Evolutionary conservation across 2,329 filamentous ascomycete genomes (phyloP).

Genomic region (Penicillium sp.): DNA sequence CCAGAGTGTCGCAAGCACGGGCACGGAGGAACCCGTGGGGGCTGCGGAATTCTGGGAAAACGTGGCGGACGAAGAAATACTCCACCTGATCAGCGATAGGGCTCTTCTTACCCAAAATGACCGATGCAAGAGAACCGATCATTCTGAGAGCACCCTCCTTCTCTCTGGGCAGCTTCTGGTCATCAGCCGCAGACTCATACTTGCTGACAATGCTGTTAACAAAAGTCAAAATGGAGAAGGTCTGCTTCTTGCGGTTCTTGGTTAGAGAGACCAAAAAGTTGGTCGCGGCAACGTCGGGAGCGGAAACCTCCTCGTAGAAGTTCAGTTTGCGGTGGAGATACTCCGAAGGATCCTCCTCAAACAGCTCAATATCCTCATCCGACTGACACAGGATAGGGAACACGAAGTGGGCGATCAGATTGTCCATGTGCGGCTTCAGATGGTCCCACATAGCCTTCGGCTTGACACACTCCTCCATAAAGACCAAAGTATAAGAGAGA

Average conservation of each 20-base stretch:
- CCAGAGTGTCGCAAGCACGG: conserved; percentile 92
- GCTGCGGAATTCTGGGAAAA: conserved; percentile 97
- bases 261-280: conserved; percentile 96
- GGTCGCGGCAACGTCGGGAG: conserved; percentile 91
- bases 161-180: conserved; percentile 88
- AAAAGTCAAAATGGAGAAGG: conserved; percentile 90
- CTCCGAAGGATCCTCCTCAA: conserved; percentile 91
- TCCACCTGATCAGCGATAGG: conserved; percentile 97
- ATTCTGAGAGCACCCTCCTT: conserved; percentile 97
- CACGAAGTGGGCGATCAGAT: conserved; percentile 88
- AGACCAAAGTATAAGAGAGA: conserved; percentile 89
- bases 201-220: conserved; percentile 93
- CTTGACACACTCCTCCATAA: conserved; percentile 95
- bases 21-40: conserved; percentile 89
- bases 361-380: conserved; percentile 89
- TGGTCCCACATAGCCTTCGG: conserved; percentile 97
- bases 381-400: conserved; percentile 94
- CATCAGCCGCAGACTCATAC: conserved; percentile 80
- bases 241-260: conserved; percentile 92
- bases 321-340: conserved; percentile 97
- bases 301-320: conserved; percentile 95
- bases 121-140: conserved; percentile 92
- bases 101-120: conserved; percentile 97
- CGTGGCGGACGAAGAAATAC: conserved; percentile 97
- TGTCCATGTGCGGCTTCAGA: conserved; percentile 89